These are phyloP conservation scores for Cerrena zonata DNA, from an alignment of 1,284 basidiomycete genomes.

Conservation along the genomic window DNA sequence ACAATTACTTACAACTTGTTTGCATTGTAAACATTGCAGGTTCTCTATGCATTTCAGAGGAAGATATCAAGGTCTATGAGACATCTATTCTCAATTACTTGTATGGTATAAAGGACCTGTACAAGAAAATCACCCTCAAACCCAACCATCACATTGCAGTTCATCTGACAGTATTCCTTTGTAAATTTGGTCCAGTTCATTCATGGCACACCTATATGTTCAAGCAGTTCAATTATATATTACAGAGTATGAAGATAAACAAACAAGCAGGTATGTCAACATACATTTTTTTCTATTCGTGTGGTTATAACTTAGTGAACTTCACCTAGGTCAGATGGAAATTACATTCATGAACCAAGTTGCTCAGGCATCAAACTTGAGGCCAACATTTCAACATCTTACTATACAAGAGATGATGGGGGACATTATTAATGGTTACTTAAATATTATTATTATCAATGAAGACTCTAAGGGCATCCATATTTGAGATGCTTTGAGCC, in stretches of 20 bases:
- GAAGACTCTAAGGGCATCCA: no score
- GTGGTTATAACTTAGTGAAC: no score
- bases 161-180: conserved; percentile 26
- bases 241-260: conserved; percentile 29
- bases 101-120: conserved; percentile 23
- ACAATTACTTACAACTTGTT: conserved; percentile 35
- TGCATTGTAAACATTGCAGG: no score
- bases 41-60: conserved; percentile 22
- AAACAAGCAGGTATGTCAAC: conserved; percentile 27
- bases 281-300: not conserved
- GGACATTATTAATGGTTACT: no score
- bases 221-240: conserved; percentile 30
- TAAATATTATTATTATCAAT: no score
- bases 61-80: conserved; percentile 21
- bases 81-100: conserved; percentile 28
- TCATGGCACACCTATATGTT: conserved; percentile 33
- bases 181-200: conserved; percentile 31
- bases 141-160: conserved; percentile 37
- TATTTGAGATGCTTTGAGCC: no score
- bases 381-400: no score
- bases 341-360: conserved; percentile 1
- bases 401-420: no score
- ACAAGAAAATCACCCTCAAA: conserved; percentile 22
- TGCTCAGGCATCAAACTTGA: not conserved
- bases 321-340: conserved; percentile 7